phyloP scores from a whole-genome alignment of 1,284 basidiomycete species.

The Apiotrichum gamsii region DNA sequence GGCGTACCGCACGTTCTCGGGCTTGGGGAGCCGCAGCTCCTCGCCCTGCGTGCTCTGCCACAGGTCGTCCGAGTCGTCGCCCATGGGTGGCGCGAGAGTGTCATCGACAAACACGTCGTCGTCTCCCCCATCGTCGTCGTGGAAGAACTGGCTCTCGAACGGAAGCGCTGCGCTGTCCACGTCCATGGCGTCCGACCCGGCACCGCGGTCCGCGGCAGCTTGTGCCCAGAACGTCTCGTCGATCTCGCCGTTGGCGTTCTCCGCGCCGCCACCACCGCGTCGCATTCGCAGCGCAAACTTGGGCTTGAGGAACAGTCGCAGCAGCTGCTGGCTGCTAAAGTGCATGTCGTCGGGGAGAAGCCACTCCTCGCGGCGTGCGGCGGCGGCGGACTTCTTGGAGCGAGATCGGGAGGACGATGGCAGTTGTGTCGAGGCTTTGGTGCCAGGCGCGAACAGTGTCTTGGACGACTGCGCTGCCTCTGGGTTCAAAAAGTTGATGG shows the following conservation, averaged over 20 bases:
- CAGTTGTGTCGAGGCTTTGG: slow-evolving; percentile 61
- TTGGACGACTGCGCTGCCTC: slow-evolving; percentile 55
- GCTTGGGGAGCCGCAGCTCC: slow-evolving; percentile 65
- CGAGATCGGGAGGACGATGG: slow-evolving; percentile 48
- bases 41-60: slow-evolving; percentile 73
- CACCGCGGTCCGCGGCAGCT: slow-evolving; percentile 73
- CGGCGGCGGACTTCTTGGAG: slow-evolving; percentile 53
- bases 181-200: slow-evolving; percentile 50
- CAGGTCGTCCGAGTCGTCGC: slow-evolving; percentile 59
- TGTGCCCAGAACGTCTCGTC: slow-evolving; percentile 95
- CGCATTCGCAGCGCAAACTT: slow-evolving; percentile 86
- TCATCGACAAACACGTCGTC: slow-evolving; percentile 62
- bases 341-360: slow-evolving; percentile 95
- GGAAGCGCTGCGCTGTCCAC: slow-evolving; percentile 58
- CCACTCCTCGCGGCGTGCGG: slow-evolving; percentile 59
- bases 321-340: slow-evolving; percentile 81
- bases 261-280: slow-evolving; percentile 42
- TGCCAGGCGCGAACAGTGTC: slow-evolving; percentile 72
- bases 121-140: slow-evolving; percentile 80
- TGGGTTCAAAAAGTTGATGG: slow-evolving; percentile 70
- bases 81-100: slow-evolving; percentile 54
- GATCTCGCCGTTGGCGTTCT: slow-evolving; percentile 66
- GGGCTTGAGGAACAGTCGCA: slow-evolving; percentile 91
- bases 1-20: slow-evolving; percentile 89
- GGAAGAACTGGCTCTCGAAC: slow-evolving; percentile 95